Conservation (phyloP, 345 rosid species). For the Sonneratia caseolaris region DNA sequence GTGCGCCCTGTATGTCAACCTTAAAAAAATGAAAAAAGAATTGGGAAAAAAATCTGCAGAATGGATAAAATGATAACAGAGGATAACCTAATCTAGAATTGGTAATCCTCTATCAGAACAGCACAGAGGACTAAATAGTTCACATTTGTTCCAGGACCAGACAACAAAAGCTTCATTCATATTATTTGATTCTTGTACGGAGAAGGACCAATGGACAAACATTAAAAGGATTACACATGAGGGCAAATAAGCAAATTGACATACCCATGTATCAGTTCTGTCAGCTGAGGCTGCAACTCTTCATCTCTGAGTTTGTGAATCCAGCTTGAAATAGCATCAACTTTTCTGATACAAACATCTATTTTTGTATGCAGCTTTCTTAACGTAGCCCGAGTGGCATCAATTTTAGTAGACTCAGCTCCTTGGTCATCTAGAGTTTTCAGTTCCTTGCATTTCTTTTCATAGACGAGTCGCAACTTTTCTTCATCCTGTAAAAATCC, state of each 20-base stretch:
- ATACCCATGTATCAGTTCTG: constrained; percentile 72
- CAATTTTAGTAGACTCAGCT: constrained; percentile 75
- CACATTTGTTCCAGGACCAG: not conserved
- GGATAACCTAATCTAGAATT: not conserved
- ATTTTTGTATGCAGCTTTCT: constrained; percentile 66
- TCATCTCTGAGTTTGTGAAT: constrained; percentile 84
- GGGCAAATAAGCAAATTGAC: not conserved
- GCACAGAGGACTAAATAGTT: not conserved
- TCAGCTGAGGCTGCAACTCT: constrained; percentile 72
- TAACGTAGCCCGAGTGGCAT: constrained; percentile 53
- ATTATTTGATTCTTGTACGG: not conserved
- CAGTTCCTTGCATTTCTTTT: constrained; percentile 62
- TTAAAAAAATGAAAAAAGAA: too few species aligned
- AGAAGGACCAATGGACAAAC: not conserved
- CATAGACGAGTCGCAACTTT: constrained; percentile 62
- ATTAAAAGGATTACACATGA: not conserved
- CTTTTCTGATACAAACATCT: constrained; percentile 53
- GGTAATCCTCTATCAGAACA: not conserved
- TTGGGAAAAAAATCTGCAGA: too few species aligned
- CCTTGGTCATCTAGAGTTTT: constrained; percentile 52
- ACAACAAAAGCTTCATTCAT: not conserved
- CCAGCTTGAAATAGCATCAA: constrained; percentile 68
- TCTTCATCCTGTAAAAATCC: constrained; percentile 64
- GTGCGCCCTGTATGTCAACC: too few species aligned
- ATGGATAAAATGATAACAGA: too few species aligned